These are phyloP conservation scores for Albizia julibrissin DNA, from an alignment of 306 rosid species.

Conservation along the genomic window DNA sequence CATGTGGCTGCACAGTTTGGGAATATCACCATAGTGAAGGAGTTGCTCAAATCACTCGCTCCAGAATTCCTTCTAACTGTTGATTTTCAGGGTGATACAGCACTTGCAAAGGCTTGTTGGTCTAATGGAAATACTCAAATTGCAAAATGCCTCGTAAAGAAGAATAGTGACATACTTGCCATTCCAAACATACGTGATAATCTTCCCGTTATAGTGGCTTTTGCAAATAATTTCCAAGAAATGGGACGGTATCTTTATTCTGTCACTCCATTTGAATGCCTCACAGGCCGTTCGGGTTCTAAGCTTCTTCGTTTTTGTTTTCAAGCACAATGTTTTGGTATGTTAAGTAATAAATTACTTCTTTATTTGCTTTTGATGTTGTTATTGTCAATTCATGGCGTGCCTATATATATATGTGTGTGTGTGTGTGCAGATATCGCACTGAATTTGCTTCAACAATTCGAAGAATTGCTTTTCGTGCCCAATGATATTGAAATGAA, in stretches of 20 bases:
- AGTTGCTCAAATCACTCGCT: not conserved
- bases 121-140: not conserved
- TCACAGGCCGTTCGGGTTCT: not conserved
- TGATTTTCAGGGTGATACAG: not conserved
- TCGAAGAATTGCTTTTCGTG: not conserved
- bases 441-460: not conserved
- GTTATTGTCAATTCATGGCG: not conserved
- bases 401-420: not conserved
- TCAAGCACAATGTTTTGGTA: not conserved
- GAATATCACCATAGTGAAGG: not conserved
- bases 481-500: not conserved
- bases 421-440: not conserved
- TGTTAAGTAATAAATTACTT: not conserved
- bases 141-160: not conserved
- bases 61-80: not conserved
- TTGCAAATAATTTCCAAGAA: not conserved
- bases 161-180: not conserved
- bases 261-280: not conserved
- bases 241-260: not conserved
- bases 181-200: accelerated
- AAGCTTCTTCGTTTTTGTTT: not conserved
- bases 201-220: not conserved
- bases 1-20: not conserved
- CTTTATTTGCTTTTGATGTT: no score
- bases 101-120: not conserved